A percentile compares a stretch with the other conserved stretches of the same genome.
These are phyloP conservation scores for Diutina mesorugosa DNA, from an alignment of 1,139 yeast genomes.

Conservation along the genomic window DNA sequence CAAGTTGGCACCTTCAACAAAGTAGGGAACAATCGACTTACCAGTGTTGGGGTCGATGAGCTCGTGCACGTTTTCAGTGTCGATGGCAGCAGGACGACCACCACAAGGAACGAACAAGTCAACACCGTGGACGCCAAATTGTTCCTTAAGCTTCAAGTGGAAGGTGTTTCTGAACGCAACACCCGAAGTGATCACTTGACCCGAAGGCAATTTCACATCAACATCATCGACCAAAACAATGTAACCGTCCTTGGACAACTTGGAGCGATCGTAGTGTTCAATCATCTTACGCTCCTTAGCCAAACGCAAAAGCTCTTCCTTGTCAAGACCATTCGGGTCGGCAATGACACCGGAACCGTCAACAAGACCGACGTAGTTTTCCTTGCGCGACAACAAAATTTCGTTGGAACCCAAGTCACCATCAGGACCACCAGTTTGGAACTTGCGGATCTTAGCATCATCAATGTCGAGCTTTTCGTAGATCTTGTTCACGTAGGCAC, in stretches of 20 bases:
- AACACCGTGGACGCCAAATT: conserved; percentile 47
- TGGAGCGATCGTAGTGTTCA: conserved; percentile 50
- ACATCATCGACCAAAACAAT: conserved; percentile 78
- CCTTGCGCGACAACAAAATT: conserved; percentile 71
- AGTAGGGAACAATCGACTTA: conserved; percentile 66
- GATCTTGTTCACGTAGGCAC: conserved; percentile 83
- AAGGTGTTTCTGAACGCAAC: conserved; percentile 85
- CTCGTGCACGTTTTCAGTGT: conserved; percentile 65
- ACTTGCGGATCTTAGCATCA: conserved; percentile 47
- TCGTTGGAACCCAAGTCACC: conserved; percentile 97
- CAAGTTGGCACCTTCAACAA: conserved; percentile 96
- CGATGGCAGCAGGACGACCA: conserved; percentile 96
- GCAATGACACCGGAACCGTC: conserved; percentile 95
- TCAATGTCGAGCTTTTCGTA: conserved; percentile 65
- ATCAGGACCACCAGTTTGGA: conserved; percentile 99
- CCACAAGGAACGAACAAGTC: conserved; percentile 95
- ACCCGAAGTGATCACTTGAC: conserved; percentile 67
- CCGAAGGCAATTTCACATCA: conserved; percentile 68
- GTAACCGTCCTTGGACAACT: conserved; percentile 66
- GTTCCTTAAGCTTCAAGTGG: conserved; percentile 64
- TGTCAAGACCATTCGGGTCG: conserved; percentile 83
- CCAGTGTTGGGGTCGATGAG: conserved; percentile 71
- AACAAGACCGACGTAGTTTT: conserved; percentile 75
- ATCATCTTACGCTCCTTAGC: conserved; percentile 75
- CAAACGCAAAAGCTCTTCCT: conserved; percentile 61